Evolutionary conservation across 306 rosid genomes (phyloP).

Genomic region (Vigna unguiculata): DNA sequence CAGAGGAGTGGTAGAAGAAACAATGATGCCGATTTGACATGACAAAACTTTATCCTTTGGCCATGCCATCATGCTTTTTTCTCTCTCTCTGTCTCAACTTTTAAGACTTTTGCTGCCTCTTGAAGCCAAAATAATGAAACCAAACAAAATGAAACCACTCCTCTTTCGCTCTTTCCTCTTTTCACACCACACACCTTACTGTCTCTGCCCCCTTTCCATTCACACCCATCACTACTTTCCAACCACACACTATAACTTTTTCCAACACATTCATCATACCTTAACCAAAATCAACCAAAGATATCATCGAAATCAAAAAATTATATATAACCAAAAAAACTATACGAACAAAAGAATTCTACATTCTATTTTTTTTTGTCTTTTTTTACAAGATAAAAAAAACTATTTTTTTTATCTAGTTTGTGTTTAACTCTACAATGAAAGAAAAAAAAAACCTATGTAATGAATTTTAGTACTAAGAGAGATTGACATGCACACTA

Average conservation of each 20-base stretch:
- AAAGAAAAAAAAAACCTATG: background rate
- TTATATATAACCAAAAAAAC: too few species aligned
- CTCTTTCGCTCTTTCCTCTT: conserved; percentile 37
- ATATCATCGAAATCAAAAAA: too few species aligned
- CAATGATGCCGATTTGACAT: conserved; percentile 55
- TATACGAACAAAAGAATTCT: conserved; percentile 46
- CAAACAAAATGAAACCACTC: conserved; percentile 46
- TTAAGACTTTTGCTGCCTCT: conserved; percentile 46
- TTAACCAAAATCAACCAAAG: too few species aligned
- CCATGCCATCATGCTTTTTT: conserved; percentile 38
- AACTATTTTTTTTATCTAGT: background rate
- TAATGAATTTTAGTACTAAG: conserved; percentile 40
- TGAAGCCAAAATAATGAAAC: conserved; percentile 40
- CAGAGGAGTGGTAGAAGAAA: conserved; percentile 55
- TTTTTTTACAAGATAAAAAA: conserved; percentile 8
- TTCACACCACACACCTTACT: conserved; percentile 8
- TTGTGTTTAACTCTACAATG: background rate
- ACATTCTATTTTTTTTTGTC: background rate
- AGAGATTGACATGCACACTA: conserved; percentile 87
- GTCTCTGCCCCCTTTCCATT: conserved; percentile 33
- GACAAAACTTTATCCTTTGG: conserved; percentile 43
- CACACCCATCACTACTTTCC: conserved; percentile 38
- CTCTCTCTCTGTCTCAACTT: conserved; percentile 48
- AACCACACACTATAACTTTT: background rate
- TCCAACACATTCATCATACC: background rate